Percentiles rank a stretch among this genome's conserved stretches.
Evolutionary conservation across 495 filamentous ascomycete species (phyloP).

Genomic region (Copromyces sp.): DNA sequence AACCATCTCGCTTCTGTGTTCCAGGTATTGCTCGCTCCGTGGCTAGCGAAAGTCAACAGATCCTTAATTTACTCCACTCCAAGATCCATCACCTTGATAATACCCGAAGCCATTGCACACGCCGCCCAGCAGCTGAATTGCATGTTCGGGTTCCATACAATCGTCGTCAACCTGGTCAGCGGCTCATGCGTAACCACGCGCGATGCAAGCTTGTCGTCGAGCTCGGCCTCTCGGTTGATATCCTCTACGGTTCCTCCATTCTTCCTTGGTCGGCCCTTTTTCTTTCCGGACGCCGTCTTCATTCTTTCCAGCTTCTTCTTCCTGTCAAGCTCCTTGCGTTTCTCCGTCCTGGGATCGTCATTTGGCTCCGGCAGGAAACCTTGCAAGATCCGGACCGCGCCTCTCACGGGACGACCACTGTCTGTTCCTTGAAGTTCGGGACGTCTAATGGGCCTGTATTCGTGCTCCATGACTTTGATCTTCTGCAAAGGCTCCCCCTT

Average conservation of each 20-base stretch:
- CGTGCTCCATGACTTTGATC: slow-evolving; percentile 37
- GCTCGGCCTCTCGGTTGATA: slow-evolving; percentile 16
- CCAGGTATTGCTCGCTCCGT: not conserved
- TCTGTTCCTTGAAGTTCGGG: not conserved
- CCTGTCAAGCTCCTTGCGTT: slow-evolving; percentile 54
- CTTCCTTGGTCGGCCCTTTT: slow-evolving; percentile 33
- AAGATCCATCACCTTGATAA: slow-evolving; percentile 38
- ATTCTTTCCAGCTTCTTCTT: slow-evolving; percentile 39
- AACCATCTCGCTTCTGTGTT: not conserved
- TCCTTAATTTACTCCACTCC: slow-evolving; percentile 21
- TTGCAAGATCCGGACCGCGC: slow-evolving; percentile 32
- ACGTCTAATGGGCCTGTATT: slow-evolving; percentile 22
- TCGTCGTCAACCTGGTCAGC: slow-evolving; percentile 32
- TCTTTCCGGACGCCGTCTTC: slow-evolving; percentile 47
- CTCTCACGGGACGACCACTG: slow-evolving; percentile 2
- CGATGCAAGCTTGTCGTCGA: slow-evolving; percentile 22
- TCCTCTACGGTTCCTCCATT: slow-evolving; percentile 14
- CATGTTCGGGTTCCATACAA: slow-evolving; percentile 39
- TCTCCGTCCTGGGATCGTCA: slow-evolving; percentile 55
- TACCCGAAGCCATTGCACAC: slow-evolving; percentile 38
- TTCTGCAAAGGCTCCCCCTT: slow-evolving; percentile 32
- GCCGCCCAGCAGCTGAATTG: slow-evolving; percentile 44
- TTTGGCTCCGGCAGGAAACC: slow-evolving; percentile 42
- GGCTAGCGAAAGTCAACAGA: not conserved
- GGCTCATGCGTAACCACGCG: slow-evolving; percentile 34